Percentiles rank a stretch among this genome's conserved stretches.
phyloP scores from a whole-genome alignment of 345 rosid genomes.

The Lumnitzera racemosa region DNA sequence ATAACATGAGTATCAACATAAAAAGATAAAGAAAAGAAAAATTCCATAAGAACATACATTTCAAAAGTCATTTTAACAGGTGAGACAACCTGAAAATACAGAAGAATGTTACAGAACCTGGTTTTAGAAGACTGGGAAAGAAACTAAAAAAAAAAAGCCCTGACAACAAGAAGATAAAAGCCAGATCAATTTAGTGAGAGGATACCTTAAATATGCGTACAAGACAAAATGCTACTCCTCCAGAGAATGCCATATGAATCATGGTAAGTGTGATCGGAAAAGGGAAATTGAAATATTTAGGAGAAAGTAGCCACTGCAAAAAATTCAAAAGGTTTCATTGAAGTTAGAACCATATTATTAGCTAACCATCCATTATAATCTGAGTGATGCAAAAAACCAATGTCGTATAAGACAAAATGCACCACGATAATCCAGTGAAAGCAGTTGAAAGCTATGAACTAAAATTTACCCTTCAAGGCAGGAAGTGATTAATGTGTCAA shows the following conservation, averaged over 20 bases:
- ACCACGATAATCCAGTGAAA: no score
- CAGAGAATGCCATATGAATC: constrained; percentile 98
- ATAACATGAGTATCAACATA: background rate
- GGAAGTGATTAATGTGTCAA: no score
- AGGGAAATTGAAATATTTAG: constrained; percentile 89
- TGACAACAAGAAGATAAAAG: background rate
- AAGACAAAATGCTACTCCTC: constrained; percentile 69
- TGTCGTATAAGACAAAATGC: no score
- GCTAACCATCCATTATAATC: background rate
- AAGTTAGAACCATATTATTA: background rate
- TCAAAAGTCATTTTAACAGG: constrained; percentile 98
- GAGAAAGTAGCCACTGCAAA: constrained; percentile 98
- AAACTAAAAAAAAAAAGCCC: background rate
- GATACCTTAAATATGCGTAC: constrained; percentile 94
- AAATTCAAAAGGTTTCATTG: background rate
- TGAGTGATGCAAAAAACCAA: background rate
- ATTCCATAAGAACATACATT: constrained; percentile 48
- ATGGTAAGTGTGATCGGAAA: constrained; percentile 90
- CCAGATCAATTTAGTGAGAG: background rate
- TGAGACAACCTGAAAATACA: constrained; percentile 66
- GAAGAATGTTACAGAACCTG: background rate
- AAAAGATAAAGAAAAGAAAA: background rate
- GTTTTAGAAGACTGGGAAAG: background rate
- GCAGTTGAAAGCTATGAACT: no score
- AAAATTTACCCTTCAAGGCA: no score